Evolutionary conservation across 1,284 basidiomycete species (phyloP), one percentile per base, ranked within the genome.

Genomic region (Papiliotrema fonsecae): DNA sequence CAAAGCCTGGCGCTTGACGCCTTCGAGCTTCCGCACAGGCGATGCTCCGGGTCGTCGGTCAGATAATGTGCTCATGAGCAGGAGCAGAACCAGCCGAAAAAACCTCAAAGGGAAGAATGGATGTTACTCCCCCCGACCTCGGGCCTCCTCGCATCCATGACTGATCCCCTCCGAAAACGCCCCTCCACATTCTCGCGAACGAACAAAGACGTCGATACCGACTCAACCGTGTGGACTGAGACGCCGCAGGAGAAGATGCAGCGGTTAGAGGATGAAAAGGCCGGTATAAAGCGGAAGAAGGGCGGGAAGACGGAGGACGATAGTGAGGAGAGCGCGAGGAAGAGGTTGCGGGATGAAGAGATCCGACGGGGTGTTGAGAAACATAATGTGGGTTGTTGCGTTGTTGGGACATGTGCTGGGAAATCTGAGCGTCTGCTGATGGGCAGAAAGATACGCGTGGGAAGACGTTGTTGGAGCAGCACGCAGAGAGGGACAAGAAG

Each of bases 111-210:
- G 46, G 88, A 93, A 28, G 89, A 92, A 67, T 96, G 91, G 91
- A 96, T 96, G 92, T 78, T 94, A 32, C 84, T 87, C 0, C 91
- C 91, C 1, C 91, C 92, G 0, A 82, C 84, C 11, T 80, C 82
- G 0, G 84, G 86, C 2, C 85, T 86, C 53, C 70, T 92, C 14
- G 76, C 89, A 13, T 79, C 80, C 41, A 79, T 77, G 14, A 79
- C 87, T 40, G 86, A 88, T 64, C 84, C 86, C 1, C 82, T 84
- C 2, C 84, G 83, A 58, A 83, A 86, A n/a, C 81, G 81, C 39
- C 78, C 80, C 0, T 77, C 80, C 9, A 77, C 60, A 24, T 70
- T 72, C 45, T 68, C 69, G 48, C 62, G 62, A 27, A 56, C 59
- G 1, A 51, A 55, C 18, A 44, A 71, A 72, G 61, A 65, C 4